Percentiles rank a stretch among this genome's conserved stretches.
phyloP scores from a whole-genome alignment of 495 filamentous ascomycete genomes.

The Stereocaulon alpinum region DNA sequence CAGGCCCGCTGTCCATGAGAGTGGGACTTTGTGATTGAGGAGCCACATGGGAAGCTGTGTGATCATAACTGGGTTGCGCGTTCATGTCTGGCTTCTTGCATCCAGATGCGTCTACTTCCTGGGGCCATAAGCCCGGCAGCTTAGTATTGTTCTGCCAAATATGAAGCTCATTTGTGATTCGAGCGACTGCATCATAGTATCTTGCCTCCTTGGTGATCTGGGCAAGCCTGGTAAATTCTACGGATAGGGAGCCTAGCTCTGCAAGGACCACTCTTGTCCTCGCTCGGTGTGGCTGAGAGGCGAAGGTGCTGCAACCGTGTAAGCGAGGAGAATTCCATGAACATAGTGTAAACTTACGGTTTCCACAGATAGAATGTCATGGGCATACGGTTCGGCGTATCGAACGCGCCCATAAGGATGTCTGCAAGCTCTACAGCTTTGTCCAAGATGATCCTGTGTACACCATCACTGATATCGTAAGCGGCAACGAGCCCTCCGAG shows the following conservation, averaged over 20 bases:
- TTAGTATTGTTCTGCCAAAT: constrained; percentile 63
- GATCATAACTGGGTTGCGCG: constrained; percentile 5
- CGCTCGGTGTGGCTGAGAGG: constrained; percentile 56
- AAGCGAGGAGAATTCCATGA: constrained; percentile 8
- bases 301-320: constrained; percentile 35
- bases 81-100: constrained; percentile 36
- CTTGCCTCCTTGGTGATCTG: constrained; percentile 78
- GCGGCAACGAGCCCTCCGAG: constrained; percentile 73
- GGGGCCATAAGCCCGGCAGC: constrained; percentile 78
- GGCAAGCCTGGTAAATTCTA: constrained; percentile 90
- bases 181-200: constrained; percentile 92
- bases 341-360: constrained; percentile 41
- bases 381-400: constrained; percentile 96
- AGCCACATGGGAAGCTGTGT: constrained; percentile 7
- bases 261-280: constrained; percentile 55
- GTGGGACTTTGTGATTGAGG: not conserved
- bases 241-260: constrained; percentile 79
- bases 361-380: constrained; percentile 77
- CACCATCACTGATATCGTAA: constrained; percentile 66
- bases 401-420: constrained; percentile 82
- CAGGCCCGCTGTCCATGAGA: not conserved
- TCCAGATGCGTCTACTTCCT: constrained; percentile 66
- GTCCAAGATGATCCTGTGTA: constrained; percentile 59
- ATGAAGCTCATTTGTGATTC: constrained; percentile 80
- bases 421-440: constrained; percentile 86